phyloP scores from a whole-genome alignment of 2,329 filamentous ascomycete species.

The Venturia effusa region DNA sequence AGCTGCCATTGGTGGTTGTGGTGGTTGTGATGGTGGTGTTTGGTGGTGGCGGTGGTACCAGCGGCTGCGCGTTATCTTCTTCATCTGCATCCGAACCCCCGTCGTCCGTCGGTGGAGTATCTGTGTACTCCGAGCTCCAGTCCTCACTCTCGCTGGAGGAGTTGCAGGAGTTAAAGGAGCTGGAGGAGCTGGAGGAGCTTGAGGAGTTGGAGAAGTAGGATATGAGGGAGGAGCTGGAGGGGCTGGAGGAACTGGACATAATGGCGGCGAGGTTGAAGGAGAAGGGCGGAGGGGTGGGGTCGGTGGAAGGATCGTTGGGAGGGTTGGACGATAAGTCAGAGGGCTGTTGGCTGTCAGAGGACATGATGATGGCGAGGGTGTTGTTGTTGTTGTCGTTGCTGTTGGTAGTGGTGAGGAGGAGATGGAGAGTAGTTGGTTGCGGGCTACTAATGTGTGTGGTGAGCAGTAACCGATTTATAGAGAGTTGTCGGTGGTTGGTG shows the following conservation, averaged over 20 bases:
- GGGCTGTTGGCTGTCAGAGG: neutral
- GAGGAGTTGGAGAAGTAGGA: too few species aligned
- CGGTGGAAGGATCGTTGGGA: neutral
- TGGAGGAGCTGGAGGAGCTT: too few species aligned
- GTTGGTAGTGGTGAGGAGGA: neutral
- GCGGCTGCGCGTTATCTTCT: neutral
- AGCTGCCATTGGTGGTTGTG: neutral
- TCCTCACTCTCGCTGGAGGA: neutral
- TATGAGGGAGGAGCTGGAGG: too few species aligned
- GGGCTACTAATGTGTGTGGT: neutral
- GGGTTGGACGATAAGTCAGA: neutral
- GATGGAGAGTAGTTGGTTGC: neutral
- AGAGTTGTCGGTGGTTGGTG: neutral
- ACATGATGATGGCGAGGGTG: neutral
- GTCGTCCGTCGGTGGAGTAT: neutral
- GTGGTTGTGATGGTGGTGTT: neutral
- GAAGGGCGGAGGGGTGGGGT: neutral
- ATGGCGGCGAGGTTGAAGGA: too few species aligned
- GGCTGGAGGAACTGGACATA: too few species aligned
- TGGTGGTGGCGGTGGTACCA: too few species aligned
- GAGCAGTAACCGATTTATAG: neutral
- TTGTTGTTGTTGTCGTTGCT: neutral
- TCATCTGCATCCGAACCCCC: neutral
- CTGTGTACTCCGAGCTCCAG: neutral
- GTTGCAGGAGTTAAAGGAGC: neutral